phyloP scores from a whole-genome alignment of 2,329 filamentous ascomycete genomes.

The Fusarium xyrophilum region DNA sequence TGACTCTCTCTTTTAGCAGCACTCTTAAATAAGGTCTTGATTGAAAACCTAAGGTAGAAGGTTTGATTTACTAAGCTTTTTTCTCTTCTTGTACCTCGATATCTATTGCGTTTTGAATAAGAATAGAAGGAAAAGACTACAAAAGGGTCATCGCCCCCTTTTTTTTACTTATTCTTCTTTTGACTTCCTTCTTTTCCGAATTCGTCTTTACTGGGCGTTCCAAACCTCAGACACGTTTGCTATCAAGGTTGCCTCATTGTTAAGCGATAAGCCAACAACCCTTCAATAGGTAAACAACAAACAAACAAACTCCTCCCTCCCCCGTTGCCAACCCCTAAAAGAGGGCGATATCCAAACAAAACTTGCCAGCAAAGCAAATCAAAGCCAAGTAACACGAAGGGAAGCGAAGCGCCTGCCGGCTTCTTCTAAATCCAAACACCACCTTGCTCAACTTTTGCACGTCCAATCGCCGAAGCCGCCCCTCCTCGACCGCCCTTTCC shows the following conservation, averaged over 20 bases:
- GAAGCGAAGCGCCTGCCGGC: constrained; percentile 12
- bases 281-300: background rate
- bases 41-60: background rate
- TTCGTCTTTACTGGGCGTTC: background rate
- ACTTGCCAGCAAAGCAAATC: constrained; percentile 18
- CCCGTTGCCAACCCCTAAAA: background rate
- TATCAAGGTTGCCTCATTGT: background rate
- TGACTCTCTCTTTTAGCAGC: constrained; percentile 10
- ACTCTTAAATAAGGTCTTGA: no score
- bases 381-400: constrained; percentile 7
- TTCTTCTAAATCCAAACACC: constrained; percentile 13
- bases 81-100: background rate
- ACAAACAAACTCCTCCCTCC: background rate
- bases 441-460: constrained; percentile 1
- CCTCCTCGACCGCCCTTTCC: constrained; percentile 41
- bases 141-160: background rate
- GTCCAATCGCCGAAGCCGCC: constrained; percentile 32
- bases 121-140: background rate
- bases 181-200: background rate
- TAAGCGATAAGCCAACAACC: background rate
- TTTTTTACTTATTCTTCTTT: background rate
- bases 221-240: background rate
- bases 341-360: constrained; percentile 5
- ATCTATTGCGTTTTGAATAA: background rate
- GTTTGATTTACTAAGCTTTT: background rate